phyloP scores from a whole-genome alignment of 306 rosid genomes.

The Acacia crassicarpa region DNA sequence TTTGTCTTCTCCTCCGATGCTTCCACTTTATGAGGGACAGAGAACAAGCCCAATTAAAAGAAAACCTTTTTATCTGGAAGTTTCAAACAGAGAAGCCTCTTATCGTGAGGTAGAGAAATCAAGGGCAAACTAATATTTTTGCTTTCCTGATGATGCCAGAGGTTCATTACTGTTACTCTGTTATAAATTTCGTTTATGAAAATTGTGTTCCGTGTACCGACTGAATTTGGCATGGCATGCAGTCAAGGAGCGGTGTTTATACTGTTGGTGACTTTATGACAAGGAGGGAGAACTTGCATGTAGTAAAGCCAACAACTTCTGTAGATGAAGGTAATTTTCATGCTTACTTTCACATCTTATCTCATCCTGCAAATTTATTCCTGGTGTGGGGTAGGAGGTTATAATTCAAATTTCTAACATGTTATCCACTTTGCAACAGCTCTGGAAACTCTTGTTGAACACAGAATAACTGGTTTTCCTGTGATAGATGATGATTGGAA shows the following conservation, averaged over 20 bases:
- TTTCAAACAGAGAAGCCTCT: conserved; percentile 16
- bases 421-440: conserved; percentile 59
- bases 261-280: conserved; percentile 98
- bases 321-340: conserved; percentile 81
- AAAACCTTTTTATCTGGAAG: background rate
- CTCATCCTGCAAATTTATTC: background rate
- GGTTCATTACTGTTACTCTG: background rate
- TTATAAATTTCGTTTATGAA: background rate
- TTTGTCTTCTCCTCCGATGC: conserved; percentile 15
- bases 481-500: conserved; percentile 90
- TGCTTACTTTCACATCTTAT: conserved; percentile 4
- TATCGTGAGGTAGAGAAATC: conserved; percentile 9
- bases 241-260: conserved; percentile 67
- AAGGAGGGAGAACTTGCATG: conserved; percentile 65
- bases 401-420: conserved; percentile 32
- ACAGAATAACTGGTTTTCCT: conserved; percentile 96
- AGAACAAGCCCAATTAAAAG: background rate
- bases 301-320: conserved; percentile 82
- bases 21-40: background rate
- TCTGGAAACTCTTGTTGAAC: conserved; percentile 79
- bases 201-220: background rate
- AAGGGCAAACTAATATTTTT: background rate
- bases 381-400: background rate
- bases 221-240: conserved; percentile 30
- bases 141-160: background rate